A percentile compares a stretch with the other conserved stretches of the same genome.
Evolutionary conservation across 2,329 filamentous ascomycete species (phyloP).

Genomic region (Aspergillus felis): DNA sequence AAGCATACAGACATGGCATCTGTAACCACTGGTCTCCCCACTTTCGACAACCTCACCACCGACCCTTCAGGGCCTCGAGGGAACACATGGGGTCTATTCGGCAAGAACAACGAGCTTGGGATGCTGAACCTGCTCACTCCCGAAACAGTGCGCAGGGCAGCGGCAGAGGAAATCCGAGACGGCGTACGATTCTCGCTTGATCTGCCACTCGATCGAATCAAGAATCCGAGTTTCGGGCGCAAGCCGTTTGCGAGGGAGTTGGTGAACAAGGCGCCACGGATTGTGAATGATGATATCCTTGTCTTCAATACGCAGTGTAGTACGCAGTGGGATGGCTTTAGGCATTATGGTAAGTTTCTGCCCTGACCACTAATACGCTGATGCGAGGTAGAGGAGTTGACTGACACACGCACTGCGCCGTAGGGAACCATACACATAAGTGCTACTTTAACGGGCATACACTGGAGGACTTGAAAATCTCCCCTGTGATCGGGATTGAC

Average conservation of each 20-base stretch:
- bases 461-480: conserved; percentile 35
- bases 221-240: conserved; percentile 54
- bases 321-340: conserved; percentile 49
- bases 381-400: background rate
- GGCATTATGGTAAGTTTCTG: conserved; percentile 29
- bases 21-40: conserved; percentile 7
- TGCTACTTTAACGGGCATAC: conserved; percentile 43
- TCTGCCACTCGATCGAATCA: conserved; percentile 54
- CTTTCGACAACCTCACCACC: conserved; percentile 49
- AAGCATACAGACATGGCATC: background rate
- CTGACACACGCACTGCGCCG: background rate
- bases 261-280: conserved; percentile 48
- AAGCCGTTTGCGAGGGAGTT: conserved; percentile 53
- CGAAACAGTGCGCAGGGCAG: conserved; percentile 36
- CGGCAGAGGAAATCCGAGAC: conserved; percentile 44
- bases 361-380: conserved; percentile 3
- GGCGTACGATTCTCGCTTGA: conserved; percentile 52
- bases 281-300: conserved; percentile 60
- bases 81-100: conserved; percentile 57
- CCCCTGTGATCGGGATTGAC: conserved; percentile 42
- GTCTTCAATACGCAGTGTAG: conserved; percentile 57
- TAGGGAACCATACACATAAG: conserved; percentile 40
- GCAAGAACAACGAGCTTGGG: conserved; percentile 49
- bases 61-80: conserved; percentile 47
- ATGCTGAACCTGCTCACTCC: conserved; percentile 54